Evolutionary conservation across 1,284 basidiomycete genomes (phyloP).

Genomic region (Hypsizygus ulmarius): DNA sequence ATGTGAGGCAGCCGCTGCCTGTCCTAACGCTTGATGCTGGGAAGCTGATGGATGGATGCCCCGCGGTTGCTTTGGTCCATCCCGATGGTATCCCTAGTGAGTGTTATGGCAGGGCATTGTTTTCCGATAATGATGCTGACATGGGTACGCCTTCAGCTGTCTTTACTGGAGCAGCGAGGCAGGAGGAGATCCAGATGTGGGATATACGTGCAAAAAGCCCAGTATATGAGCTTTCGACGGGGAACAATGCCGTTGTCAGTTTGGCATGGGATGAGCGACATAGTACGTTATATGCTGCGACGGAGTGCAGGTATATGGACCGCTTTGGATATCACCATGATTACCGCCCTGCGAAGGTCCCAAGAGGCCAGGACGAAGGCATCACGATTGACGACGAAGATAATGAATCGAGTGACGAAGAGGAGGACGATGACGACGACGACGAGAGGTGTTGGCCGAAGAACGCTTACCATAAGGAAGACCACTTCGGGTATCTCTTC

Average conservation of each 20-base stretch:
- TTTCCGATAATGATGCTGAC: not conserved
- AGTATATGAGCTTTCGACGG: constrained; percentile 39
- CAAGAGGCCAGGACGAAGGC: constrained; percentile 14
- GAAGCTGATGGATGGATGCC: constrained; percentile 6
- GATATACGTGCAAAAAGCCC: constrained; percentile 32
- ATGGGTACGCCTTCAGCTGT: constrained; percentile 19
- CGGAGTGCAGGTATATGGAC: constrained; percentile 33
- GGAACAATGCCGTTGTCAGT: constrained; percentile 34
- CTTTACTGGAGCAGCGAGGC: constrained; percentile 27
- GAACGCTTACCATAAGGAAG: constrained; percentile 10
- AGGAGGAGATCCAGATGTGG: constrained; percentile 35
- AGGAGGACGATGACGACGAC: constrained; percentile 12
- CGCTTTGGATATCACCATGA: constrained; percentile 27
- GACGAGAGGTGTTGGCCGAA: constrained; percentile 17
- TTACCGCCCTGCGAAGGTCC: constrained; percentile 29
- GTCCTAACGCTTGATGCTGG: constrained; percentile 20
- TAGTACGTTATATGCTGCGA: constrained; percentile 33
- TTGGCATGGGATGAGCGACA: constrained; percentile 34
- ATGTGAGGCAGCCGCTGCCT: constrained; percentile 30
- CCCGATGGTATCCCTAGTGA: constrained; percentile 27
- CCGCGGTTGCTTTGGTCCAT: constrained; percentile 18
- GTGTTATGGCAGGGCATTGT: constrained; percentile 4
- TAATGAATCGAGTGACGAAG: constrained; percentile 1
- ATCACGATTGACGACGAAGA: constrained; percentile 13
- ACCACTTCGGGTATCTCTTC: constrained; percentile 29